phyloP scores from a whole-genome alignment of 495 filamentous ascomycete species.

The Platismatia glauca region DNA sequence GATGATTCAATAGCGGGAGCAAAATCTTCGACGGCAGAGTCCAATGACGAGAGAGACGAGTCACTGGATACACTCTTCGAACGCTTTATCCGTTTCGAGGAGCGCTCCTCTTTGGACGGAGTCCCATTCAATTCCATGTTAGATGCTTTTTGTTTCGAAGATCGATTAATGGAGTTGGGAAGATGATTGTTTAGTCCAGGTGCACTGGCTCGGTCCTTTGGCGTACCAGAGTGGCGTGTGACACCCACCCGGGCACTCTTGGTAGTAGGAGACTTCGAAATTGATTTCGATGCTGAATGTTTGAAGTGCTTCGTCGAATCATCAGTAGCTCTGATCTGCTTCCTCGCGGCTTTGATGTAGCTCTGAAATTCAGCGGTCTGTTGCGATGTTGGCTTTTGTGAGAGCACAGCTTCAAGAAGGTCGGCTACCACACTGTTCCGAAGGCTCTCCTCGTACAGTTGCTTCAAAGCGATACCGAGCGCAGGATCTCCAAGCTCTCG shows the following conservation, averaged over 20 bases:
- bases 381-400: slow-evolving; percentile 31
- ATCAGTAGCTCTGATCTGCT: slow-evolving; percentile 20
- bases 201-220: slow-evolving; percentile 16
- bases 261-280: slow-evolving; percentile 22
- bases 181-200: slow-evolving; percentile 17
- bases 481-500: slow-evolving; percentile 30
- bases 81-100: slow-evolving; percentile 22
- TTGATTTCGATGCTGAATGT: slow-evolving; percentile 13
- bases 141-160: slow-evolving; percentile 13
- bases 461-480: slow-evolving; percentile 33
- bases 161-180: slow-evolving; percentile 12
- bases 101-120: slow-evolving; percentile 17
- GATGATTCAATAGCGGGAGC: slow-evolving; percentile 16
- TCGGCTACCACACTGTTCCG: slow-evolving; percentile 29
- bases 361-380: slow-evolving; percentile 34
- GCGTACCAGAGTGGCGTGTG: slow-evolving; percentile 25
- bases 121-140: slow-evolving; percentile 17
- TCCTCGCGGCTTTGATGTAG: slow-evolving; percentile 33
- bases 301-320: not conserved
- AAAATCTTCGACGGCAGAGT: slow-evolving; percentile 24
- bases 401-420: slow-evolving; percentile 35
- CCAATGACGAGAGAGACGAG: slow-evolving; percentile 37
- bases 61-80: slow-evolving; percentile 30
- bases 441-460: slow-evolving; percentile 35
- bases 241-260: slow-evolving; percentile 35